Conservation (phyloP, 352 stramenopile species). For the Globisporangium emineosum region DNA sequence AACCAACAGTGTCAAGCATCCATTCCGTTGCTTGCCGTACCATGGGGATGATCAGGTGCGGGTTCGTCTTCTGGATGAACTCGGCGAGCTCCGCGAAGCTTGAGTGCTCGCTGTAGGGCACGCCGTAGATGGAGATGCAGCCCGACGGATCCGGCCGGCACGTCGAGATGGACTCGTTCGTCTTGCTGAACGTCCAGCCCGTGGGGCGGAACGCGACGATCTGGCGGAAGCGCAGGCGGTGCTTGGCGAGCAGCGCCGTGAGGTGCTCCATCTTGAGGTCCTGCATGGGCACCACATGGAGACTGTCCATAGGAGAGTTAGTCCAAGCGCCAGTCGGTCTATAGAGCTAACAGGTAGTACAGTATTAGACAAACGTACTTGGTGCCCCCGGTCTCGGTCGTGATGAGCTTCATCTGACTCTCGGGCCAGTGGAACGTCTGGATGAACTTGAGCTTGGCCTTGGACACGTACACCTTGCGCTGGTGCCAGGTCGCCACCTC, state of each 20-base stretch:
- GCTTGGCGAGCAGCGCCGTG: slow-evolving; percentile 51
- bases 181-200: slow-evolving; percentile 85
- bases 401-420: slow-evolving; percentile 83
- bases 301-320: too few relatives aligned
- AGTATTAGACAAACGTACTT: too few relatives aligned
- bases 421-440: slow-evolving; percentile 82
- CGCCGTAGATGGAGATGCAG: slow-evolving; percentile 89
- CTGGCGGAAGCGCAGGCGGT: slow-evolving; percentile 64
- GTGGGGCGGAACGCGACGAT: slow-evolving; percentile 95
- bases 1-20: too few relatives aligned
- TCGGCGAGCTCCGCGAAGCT: slow-evolving; percentile 94
- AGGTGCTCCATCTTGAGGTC: slow-evolving; percentile 93
- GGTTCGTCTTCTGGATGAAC: slow-evolving; percentile 87
- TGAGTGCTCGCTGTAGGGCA: slow-evolving; percentile 97
- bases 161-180: slow-evolving; percentile 54
- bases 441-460: slow-evolving; percentile 83
- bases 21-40: slow-evolving; percentile 45
- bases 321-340: too few relatives aligned
- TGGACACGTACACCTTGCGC: slow-evolving; percentile 78
- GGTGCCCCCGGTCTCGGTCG: slow-evolving; percentile 65
- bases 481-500: slow-evolving; percentile 82
- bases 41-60: slow-evolving; percentile 91
- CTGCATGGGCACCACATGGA: slow-evolving; percentile 93
- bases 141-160: slow-evolving; percentile 78
- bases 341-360: too few relatives aligned